A percentile compares a stretch with the other conserved stretches of the same genome.
Evolutionary conservation across 768 basidiomycete species (phyloP).

Genomic region (Phylloporus sp.): DNA sequence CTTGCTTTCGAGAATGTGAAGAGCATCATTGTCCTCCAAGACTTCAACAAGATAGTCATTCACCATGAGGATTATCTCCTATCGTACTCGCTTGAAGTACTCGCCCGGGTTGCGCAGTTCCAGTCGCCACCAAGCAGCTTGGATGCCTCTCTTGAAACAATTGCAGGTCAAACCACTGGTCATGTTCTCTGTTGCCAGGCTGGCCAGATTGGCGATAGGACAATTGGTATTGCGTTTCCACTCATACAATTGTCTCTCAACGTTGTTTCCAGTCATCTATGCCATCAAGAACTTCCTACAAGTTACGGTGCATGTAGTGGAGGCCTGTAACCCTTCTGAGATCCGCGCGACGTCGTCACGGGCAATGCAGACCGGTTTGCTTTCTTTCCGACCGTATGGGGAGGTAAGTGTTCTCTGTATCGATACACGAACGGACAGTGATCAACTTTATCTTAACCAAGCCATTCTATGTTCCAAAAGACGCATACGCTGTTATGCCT

Average conservation of each 20-base stretch:
- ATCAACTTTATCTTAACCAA: constrained; percentile 24
- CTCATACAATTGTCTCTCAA: constrained; percentile 1
- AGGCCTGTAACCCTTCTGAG: constrained; percentile 46
- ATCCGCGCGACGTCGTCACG: constrained; percentile 36
- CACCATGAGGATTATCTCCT: constrained; percentile 54
- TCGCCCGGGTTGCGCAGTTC: constrained; percentile 56
- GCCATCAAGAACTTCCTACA: constrained; percentile 60
- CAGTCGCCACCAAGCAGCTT: constrained; percentile 44
- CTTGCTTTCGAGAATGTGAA: constrained; percentile 48
- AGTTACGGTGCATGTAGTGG: constrained; percentile 56
- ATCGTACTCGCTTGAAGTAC: constrained; percentile 69
- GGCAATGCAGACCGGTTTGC: constrained; percentile 16
- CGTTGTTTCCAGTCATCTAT: constrained; percentile 54
- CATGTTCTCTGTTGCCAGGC: constrained; percentile 62
- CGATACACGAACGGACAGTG: not conserved
- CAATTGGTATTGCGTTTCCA: constrained; percentile 46
- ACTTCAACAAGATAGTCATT: constrained; percentile 66
- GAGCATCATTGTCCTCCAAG: constrained; percentile 54
- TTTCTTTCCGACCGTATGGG: constrained; percentile 60
- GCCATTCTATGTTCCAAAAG: constrained; percentile 69
- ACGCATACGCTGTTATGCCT: constrained; percentile 57
- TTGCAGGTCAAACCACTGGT: constrained; percentile 49
- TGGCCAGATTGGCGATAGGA: constrained; percentile 48
- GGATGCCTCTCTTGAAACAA: constrained; percentile 56
- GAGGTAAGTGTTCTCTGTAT: constrained; percentile 44